Evolutionary conservation across 345 rosid species (phyloP).

Genomic region (Arabidopsis arenosa): DNA sequence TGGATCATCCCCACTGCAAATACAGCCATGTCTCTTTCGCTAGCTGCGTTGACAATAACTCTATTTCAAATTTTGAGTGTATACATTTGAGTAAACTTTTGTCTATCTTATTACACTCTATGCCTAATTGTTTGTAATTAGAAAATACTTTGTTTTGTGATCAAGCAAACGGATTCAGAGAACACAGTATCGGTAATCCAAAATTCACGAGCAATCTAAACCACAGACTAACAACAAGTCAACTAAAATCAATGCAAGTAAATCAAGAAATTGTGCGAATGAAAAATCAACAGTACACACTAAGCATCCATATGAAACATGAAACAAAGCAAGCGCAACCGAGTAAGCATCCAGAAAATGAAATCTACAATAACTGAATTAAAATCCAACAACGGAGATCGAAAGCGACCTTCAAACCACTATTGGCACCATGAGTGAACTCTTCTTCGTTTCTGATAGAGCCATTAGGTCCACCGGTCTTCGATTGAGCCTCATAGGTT

Average conservation of each 20-base stretch:
- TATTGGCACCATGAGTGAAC: conserved; percentile 71
- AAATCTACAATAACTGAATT: not conserved
- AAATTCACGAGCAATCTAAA: not conserved
- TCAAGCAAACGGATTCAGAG: not conserved
- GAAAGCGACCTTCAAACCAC: conserved; percentile 79
- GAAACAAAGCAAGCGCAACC: not conserved
- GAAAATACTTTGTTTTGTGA: too few relatives aligned
- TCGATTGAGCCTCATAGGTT: conserved; percentile 76
- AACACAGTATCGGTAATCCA: not conserved
- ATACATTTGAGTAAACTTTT: too few relatives aligned
- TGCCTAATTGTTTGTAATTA: too few relatives aligned
- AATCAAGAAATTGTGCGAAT: not conserved
- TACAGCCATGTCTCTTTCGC: conserved; percentile 94
- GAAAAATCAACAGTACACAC: not conserved
- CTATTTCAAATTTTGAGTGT: too few relatives aligned
- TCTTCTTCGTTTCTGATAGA: conserved; percentile 94
- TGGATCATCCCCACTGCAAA: conserved; percentile 94
- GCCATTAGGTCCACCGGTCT: conserved; percentile 92
- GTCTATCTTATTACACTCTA: too few relatives aligned
- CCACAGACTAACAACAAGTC: not conserved
- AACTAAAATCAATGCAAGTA: not conserved
- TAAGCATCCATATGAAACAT: not conserved
- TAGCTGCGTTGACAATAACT: conserved; percentile 83
- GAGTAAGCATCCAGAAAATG: conserved; percentile 1
- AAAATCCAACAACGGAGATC: conserved; percentile 66